phyloP scores from a whole-genome alignment of 1,284 basidiomycete species.

The Tylopilus sp. region DNA sequence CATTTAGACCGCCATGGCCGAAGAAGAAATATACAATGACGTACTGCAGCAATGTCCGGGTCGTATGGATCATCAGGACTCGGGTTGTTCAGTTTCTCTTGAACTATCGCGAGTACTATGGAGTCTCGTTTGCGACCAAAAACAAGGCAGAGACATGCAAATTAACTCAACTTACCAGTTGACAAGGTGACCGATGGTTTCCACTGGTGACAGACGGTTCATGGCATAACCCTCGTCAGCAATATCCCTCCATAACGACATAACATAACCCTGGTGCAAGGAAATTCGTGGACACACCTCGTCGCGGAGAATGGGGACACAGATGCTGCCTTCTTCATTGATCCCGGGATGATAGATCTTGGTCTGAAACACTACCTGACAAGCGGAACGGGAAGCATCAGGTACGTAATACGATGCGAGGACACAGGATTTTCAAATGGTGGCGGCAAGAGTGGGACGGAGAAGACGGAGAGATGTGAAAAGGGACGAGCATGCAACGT shows the following conservation, averaged over 20 bases:
- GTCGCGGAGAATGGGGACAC: constrained; percentile 74
- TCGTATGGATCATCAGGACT: constrained; percentile 88
- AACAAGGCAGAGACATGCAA: not conserved
- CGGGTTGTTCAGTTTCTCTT: constrained; percentile 84
- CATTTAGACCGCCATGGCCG: not conserved
- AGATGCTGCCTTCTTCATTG: constrained; percentile 84
- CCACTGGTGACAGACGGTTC: constrained; percentile 55
- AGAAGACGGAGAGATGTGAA: constrained; percentile 5
- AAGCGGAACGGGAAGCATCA: constrained; percentile 6
- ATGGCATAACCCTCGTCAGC: constrained; percentile 6
- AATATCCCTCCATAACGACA: constrained; percentile 1
- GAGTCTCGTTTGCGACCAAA: constrained; percentile 7
- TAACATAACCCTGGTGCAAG: not conserved
- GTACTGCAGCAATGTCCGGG: constrained; percentile 72
- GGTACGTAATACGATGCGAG: constrained; percentile 23
- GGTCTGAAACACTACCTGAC: constrained; percentile 77
- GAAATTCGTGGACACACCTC: constrained; percentile 52
- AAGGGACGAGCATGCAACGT: constrained; percentile 19
- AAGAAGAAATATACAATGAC: constrained; percentile 19
- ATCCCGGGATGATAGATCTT: constrained; percentile 92
- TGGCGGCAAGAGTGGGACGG: not conserved
- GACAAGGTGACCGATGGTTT: constrained; percentile 80
- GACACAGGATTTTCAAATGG: constrained; percentile 5
- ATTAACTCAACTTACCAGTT: constrained; percentile 47
- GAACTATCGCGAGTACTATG: constrained; percentile 71